Evolutionary conservation across 202 grass and related monocot species (phyloP), one percentile per base, ranked within the genome.

Genomic region (Elaeis oleifera): DNA sequence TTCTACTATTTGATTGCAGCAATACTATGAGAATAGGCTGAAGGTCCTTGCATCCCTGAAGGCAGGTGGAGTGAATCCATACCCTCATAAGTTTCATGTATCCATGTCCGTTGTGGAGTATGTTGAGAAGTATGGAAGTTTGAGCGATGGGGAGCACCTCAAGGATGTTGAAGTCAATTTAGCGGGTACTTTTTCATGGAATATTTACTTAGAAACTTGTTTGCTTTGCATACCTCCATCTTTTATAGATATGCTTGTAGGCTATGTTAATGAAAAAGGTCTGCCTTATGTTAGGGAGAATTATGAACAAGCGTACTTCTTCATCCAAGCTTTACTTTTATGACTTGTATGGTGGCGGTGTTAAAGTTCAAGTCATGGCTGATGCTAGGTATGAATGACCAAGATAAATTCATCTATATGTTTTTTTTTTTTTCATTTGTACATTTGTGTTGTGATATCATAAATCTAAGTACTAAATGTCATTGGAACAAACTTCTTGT

Each of bases 261-360:
- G 36, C 36, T 13, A 44, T 44, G 36, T 13, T 44, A 44, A 44
- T 44, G 36, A 13, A 44, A 44, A 44, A 3, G 11, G 2, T 44
- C 14, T 44, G 9, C 36, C 36, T 44, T 1, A 44, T 52, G 50
- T 68, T 49, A 97, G 88, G 94, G 77, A 92, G 87, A 70, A 86
- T 97, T 65, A 92, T 97, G 88, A 97, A 86, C 74, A 97, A 97
- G 72, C 80, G 92, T 75, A 70, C 74, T 16, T 79, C 84, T 22
- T 97, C 92, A 23, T 97, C 87, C 11, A 91, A 97, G 74, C 92
- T 97, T 29, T 77, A 85, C 51, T 97, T 97, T 76, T 97, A 91
- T 74, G 87, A 97, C 54, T 70, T 97, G 62, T 84, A 79, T 39
- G 88, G 88, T 18, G 79, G 63, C 60, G 92, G 92, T 16, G 18